phyloP scores from a whole-genome alignment of 2,329 filamentous ascomycete genomes.

The Colletotrichum sp. region DNA sequence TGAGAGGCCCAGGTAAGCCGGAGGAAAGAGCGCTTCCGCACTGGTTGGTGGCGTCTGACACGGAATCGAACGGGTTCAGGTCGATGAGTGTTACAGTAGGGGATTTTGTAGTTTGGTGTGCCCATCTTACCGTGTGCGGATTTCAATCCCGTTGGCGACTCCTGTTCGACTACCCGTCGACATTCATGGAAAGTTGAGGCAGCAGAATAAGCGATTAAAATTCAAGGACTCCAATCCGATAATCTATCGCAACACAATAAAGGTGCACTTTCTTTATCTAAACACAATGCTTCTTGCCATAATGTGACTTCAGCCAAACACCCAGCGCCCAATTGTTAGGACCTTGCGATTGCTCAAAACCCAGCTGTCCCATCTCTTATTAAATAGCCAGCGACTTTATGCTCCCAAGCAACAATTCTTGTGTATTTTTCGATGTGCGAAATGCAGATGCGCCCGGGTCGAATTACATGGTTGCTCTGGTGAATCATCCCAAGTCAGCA shows the following conservation, averaged over 20 bases:
- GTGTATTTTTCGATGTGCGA: neutral
- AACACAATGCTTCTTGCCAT: neutral
- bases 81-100: accelerated
- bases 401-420: neutral
- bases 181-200: accelerated
- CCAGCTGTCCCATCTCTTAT: neutral
- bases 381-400: neutral
- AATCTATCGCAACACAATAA: neutral
- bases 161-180: neutral
- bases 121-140: neutral
- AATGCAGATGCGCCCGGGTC: neutral
- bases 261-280: neutral
- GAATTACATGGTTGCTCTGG: neutral
- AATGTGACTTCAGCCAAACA: neutral
- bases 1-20: neutral
- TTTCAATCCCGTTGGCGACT: neutral
- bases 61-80: neutral
- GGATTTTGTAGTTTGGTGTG: neutral
- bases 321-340: no score
- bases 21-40: neutral
- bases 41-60: neutral
- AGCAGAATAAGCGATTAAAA: accelerated
- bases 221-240: neutral
- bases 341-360: neutral
- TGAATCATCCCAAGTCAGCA: neutral